Conservation (phyloP, 768 basidiomycete genomes). For the Leucocoprinus birnbaumii region DNA sequence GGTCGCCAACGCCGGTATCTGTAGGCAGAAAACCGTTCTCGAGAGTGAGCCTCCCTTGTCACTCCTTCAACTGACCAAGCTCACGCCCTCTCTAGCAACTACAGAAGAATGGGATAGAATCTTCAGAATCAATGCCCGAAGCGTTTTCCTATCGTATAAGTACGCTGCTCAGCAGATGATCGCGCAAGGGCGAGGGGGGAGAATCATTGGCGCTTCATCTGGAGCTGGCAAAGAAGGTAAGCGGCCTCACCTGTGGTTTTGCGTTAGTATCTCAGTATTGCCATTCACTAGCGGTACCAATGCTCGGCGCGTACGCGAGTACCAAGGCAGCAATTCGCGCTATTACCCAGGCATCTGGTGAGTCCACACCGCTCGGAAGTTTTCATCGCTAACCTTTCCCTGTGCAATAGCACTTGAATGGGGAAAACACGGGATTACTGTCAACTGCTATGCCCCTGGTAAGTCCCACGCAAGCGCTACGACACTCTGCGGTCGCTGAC, state of each 20-base stretch:
- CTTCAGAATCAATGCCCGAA: slow-evolving; percentile 27
- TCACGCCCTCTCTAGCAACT: slow-evolving; percentile 14
- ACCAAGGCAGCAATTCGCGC: slow-evolving; percentile 43
- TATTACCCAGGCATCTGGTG: slow-evolving; percentile 35
- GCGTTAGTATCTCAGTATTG: background rate
- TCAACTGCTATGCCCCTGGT: slow-evolving; percentile 24
- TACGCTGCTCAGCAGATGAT: slow-evolving; percentile 36
- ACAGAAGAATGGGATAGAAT: slow-evolving; percentile 26
- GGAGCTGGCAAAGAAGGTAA: slow-evolving; percentile 33
- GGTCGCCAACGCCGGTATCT: slow-evolving; percentile 30
- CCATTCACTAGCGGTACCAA: slow-evolving; percentile 6
- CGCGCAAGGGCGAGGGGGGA: slow-evolving; percentile 35
- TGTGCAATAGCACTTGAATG: slow-evolving; percentile 20
- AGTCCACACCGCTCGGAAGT: background rate
- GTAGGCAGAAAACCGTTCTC: slow-evolving; percentile 1
- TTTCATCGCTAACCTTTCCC: background rate
- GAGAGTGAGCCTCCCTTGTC: slow-evolving; percentile 9
- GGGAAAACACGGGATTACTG: slow-evolving; percentile 20
- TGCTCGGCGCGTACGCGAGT: slow-evolving; percentile 23
- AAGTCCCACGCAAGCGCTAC: background rate
- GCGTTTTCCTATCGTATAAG: slow-evolving; percentile 33
- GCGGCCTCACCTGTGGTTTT: background rate
- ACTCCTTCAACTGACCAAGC: background rate
- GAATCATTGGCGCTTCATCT: slow-evolving; percentile 39
- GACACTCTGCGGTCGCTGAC: too few species aligned